Evolutionary conservation across 192 early-diverging fungal species (phyloP).

Genomic region (Fimicolochytrium jonesii): DNA sequence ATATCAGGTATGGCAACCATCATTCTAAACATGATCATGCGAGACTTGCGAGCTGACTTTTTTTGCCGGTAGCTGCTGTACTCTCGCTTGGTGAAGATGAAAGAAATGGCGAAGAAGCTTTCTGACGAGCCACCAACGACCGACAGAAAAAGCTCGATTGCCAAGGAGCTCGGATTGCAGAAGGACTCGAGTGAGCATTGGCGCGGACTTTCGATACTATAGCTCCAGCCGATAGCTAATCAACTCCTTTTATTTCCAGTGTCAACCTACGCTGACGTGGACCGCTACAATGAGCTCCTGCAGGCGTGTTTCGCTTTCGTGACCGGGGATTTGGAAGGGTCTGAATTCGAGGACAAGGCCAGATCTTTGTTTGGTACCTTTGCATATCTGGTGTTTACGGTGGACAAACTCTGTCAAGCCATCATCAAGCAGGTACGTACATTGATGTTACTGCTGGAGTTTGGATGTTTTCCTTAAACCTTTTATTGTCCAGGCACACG

Average conservation of each 20-base stretch:
- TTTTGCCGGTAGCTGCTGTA: slow-evolving; percentile 71
- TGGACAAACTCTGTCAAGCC: slow-evolving; percentile 81
- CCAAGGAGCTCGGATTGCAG: slow-evolving; percentile 48
- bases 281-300: slow-evolving; percentile 77
- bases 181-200: slow-evolving; percentile 19
- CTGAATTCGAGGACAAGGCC: slow-evolving; percentile 80
- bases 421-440: slow-evolving; percentile 72
- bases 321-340: slow-evolving; percentile 74
- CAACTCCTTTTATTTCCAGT: slow-evolving; percentile 8
- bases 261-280: slow-evolving; percentile 18
- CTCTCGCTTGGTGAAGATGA: slow-evolving; percentile 73
- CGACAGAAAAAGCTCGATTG: slow-evolving; percentile 57
- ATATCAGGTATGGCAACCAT: slow-evolving; percentile 57
- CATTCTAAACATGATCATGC: background rate
- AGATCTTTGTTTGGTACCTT: slow-evolving; percentile 85
- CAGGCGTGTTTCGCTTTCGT: slow-evolving; percentile 71
- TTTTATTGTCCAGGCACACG: slow-evolving; percentile 40
- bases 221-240: background rate
- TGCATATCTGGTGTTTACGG: slow-evolving; percentile 82
- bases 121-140: slow-evolving; percentile 44
- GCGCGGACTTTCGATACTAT: background rate
- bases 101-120: slow-evolving; percentile 63
- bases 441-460: background rate
- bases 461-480: background rate
- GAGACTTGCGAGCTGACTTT: background rate